Evolutionary conservation across 495 filamentous ascomycete species (phyloP).

Genomic region (Ramalina intermedia): DNA sequence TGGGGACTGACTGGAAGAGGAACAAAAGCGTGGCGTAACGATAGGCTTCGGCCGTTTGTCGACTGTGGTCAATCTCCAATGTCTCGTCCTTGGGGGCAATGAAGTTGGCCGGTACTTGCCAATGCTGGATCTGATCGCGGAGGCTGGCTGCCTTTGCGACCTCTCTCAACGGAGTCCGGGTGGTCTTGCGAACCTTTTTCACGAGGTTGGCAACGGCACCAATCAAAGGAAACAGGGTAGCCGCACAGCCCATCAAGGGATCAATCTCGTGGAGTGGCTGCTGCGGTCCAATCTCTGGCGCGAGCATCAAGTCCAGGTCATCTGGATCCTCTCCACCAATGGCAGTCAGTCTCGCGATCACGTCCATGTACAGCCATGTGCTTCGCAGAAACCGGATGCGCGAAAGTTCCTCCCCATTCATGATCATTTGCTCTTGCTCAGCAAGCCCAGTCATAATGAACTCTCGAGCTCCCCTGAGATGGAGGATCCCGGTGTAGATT

Average conservation of each 20-base stretch:
- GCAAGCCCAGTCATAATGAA: conserved; percentile 46
- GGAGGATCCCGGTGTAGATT: conserved; percentile 58
- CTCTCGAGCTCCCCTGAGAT: conserved; percentile 55
- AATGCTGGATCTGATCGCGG: conserved; percentile 46
- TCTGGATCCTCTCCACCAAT: conserved; percentile 42
- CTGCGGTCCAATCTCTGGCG: conserved; percentile 24
- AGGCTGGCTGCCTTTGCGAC: conserved; percentile 52
- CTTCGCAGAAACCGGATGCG: conserved; percentile 60
- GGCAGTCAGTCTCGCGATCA: conserved; percentile 61
- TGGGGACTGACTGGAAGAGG: conserved; percentile 65
- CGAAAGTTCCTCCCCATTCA: conserved; percentile 30
- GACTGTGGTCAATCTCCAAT: conserved; percentile 47
- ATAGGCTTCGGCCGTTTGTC: conserved; percentile 64
- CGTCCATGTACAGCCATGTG: conserved; percentile 73
- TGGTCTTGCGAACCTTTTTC: conserved; percentile 42
- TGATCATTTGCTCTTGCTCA: conserved; percentile 21
- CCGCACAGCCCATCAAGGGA: conserved; percentile 62
- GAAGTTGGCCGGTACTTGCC: conserved; percentile 41
- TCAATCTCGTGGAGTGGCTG: conserved; percentile 46
- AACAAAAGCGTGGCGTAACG: conserved; percentile 62
- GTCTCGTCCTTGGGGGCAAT: conserved; percentile 54
- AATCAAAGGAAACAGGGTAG: conserved; percentile 60
- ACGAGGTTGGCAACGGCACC: conserved; percentile 55
- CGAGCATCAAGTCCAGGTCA: conserved; percentile 34
- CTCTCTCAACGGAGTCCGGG: conserved; percentile 45